Percentiles rank a stretch among this genome's conserved stretches.
Evolutionary conservation across 352 stramenopile species (phyloP).

Genomic region (Globisporangium ultimum): DNA sequence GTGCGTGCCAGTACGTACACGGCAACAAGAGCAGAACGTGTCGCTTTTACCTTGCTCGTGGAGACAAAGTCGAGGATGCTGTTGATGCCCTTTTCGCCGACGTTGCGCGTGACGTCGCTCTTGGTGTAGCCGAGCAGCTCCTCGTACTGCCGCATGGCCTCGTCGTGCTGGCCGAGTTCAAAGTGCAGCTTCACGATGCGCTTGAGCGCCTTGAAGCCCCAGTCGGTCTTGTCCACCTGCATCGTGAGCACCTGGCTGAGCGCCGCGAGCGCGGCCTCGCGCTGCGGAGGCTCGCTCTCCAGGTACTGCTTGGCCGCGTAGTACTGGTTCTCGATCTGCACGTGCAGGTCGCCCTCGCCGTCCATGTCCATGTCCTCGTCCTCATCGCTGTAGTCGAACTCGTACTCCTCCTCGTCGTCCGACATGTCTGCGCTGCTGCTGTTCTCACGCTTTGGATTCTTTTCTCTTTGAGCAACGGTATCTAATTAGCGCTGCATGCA

Average conservation of each 20-base stretch:
- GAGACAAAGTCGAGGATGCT: constrained; percentile 94
- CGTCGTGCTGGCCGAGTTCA: constrained; percentile 60
- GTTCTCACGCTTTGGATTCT: not conserved
- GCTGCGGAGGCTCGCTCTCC: constrained; percentile 47
- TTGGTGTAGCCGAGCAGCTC: constrained; percentile 88
- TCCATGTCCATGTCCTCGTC: constrained; percentile 84
- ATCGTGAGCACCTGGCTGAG: constrained; percentile 55
- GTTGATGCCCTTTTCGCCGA: constrained; percentile 95
- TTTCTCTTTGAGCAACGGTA: too few relatives aligned
- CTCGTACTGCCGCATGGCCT: constrained; percentile 84
- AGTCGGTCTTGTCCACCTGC: constrained; percentile 66
- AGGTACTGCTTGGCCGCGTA: constrained; percentile 88
- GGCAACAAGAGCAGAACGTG: not conserved
- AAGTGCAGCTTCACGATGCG: constrained; percentile 93
- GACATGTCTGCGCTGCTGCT: constrained; percentile 39
- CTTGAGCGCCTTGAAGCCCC: constrained; percentile 95
- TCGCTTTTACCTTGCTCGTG: constrained; percentile 73
- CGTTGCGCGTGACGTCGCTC: constrained; percentile 89
- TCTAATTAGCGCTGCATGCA: too few relatives aligned
- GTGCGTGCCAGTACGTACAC: not conserved
- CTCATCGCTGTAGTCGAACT: constrained; percentile 92
- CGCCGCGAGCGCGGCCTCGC: constrained; percentile 34
- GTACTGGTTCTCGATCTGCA: constrained; percentile 93
- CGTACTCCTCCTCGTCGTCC: constrained; percentile 79
- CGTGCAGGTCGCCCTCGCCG: constrained; percentile 68